Evolutionary conservation across 768 basidiomycete species (phyloP).

Genomic region (Lactifluus echinatus): DNA sequence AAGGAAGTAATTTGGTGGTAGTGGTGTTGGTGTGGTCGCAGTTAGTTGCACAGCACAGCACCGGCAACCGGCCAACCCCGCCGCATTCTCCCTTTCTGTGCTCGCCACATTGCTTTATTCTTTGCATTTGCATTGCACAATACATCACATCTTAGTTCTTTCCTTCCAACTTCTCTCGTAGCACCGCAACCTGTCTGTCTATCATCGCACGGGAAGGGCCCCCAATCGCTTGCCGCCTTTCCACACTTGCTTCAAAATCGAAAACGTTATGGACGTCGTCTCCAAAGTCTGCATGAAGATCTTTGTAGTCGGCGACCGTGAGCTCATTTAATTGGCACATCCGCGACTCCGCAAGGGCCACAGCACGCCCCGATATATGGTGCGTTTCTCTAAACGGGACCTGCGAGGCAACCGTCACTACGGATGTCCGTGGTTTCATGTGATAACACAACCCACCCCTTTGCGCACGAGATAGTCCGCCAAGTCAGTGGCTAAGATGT

Average conservation of each 20-base stretch:
- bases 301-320: constrained; percentile 68
- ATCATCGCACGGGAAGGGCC: constrained; percentile 84
- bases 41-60: neutral
- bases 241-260: constrained; percentile 92
- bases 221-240: constrained; percentile 85
- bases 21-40: neutral
- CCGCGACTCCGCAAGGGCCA: constrained; percentile 84
- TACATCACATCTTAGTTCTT: neutral
- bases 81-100: neutral
- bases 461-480: constrained; percentile 98
- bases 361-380: constrained; percentile 94
- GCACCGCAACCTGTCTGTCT: constrained; percentile 70
- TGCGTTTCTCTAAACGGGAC: constrained; percentile 98
- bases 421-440: neutral
- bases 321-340: constrained; percentile 77
- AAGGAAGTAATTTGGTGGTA: neutral
- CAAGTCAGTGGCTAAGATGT: constrained; percentile 96
- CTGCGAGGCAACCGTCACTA: constrained; percentile 32
- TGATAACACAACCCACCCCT: constrained; percentile 54
- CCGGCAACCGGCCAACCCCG: neutral
- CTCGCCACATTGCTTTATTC: too few species aligned
- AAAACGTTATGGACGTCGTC: constrained; percentile 81
- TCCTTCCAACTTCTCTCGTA: constrained; percentile 49
- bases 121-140: neutral
- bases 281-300: constrained; percentile 65